Base-by-base conservation (phyloP, 495 filamentous ascomycete species). In the Margaritispora aquatica region DNA sequence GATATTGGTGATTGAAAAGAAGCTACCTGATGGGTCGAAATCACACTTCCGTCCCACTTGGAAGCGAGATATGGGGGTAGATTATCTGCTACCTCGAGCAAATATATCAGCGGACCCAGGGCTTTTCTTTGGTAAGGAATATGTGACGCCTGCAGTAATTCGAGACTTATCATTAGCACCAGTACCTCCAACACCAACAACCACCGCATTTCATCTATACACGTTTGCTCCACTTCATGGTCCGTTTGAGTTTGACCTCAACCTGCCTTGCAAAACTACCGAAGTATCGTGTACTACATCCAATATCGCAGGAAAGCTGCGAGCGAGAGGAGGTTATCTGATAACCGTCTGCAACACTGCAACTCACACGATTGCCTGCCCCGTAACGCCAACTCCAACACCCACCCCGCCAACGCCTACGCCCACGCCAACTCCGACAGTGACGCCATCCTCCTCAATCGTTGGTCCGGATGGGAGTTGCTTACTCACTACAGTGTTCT, bases 1-100 rank as follows among this genome's bases (percentile, higher is more conserved):
- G n/a, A 51, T 59, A 20, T 26, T 59, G 20, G 5, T 59, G 24
- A 31, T 59, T 2, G 29, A 59, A 52, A 59, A 59, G 48, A 59
- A 26, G 15, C 29, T 59, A 20, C 57, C 57, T 15, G 31, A 44
- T 47, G 57, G 57, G 17, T 51, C 57, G 2, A 51, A 41, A n/a
- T 59, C 57, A 0, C 0, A 51, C 5, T 59, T 59, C 19, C 57
- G 53, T 46, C 20, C 34, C 2, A 34, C 57, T 23, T 20, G 26
- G 27, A 48, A 48, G 22, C 17, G 57, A 44, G 49, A 53, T n/a
- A 1, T 29, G 4, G 50, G 19, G 17, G 3, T 8, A 15, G 38
- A 44, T n/a, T 9, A 8, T n/a, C 17, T 44, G 17, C 3, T 44
- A 44, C 38, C 38, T 15, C 38, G 38, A 3, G 38, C 38, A 17